Evolutionary conservation across 192 early-diverging fungal species (phyloP), one percentile per base, ranked within the genome.

Genomic region (Backusella liffmaniae): DNA sequence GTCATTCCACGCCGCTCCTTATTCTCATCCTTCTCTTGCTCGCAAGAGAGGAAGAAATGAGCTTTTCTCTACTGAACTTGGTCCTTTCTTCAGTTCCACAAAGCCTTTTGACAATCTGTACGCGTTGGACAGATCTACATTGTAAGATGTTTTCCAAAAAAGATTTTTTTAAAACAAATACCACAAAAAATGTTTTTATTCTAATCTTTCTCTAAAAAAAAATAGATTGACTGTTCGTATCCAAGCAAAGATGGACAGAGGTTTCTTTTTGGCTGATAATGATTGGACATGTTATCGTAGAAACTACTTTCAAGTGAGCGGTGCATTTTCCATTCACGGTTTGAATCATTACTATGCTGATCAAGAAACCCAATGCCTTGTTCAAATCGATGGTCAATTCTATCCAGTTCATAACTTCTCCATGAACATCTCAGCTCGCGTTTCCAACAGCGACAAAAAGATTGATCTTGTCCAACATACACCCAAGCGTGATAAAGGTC

Each of bases 241-340:
- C 53, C 83, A 88, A 59, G 90, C 96, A 21, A 95, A 94, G 51
- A 91, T 99, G 49, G 96, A 97, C 76, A 90, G 94, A 35, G 96
- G 96, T 13, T 98, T 98, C 84, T 97, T 97, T 72, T 81, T 97
- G 62, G 91, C 96, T 5, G 90, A 92, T 42, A 87, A 86, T 62
- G 94, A 95, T 73, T 98, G 96, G 96, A 96, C 96, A 7, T 97
- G 96, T 80, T 97, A 97, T 80, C 89, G 96, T 34, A 89, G 96
- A 76, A 97, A 97, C 69, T 97, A 97, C 80, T 97, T 97, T 72
- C 94, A 96, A 82, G 87, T 97, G 41, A 89, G 87, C 66, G 79
- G 83, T 13, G 84, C 88, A 6, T 94, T 92, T 79, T 83, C 73
- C 34, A 83, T 90, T 67, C 66, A 80, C 7, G 87, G 85, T 49